These are phyloP conservation scores for Penicillium dipodomyicola DNA, from an alignment of 495 filamentous ascomycete genomes.

Conservation along the genomic window DNA sequence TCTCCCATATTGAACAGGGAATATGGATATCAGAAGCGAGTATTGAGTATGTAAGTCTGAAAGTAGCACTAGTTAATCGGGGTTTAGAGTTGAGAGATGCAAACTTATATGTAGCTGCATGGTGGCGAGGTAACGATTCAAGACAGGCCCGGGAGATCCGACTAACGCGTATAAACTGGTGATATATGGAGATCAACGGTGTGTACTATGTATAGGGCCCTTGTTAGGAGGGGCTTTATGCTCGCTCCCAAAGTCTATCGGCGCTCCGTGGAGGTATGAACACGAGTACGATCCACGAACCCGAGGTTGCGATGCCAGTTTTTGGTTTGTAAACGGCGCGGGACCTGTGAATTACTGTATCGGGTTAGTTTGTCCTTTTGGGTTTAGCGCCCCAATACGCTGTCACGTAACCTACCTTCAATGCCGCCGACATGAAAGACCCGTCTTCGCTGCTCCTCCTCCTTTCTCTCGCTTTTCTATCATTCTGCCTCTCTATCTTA, in stretches of 20 bases:
- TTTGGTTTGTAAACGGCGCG: too few species aligned
- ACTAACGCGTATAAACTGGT: not conserved
- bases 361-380: too few species aligned
- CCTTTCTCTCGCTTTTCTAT: too few species aligned
- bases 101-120: not conserved
- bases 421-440: too few species aligned
- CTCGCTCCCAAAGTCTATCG: not conserved
- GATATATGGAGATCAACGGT: not conserved
- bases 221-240: not conserved
- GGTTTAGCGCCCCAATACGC: too few species aligned
- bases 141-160: not conserved
- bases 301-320: not conserved
- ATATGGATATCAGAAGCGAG: not conserved
- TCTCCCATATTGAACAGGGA: not conserved
- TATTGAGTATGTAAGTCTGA: not conserved
- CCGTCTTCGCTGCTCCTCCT: too few species aligned
- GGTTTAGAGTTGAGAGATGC: not conserved
- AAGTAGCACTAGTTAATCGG: not conserved
- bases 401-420: too few species aligned
- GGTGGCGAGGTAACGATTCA: not conserved
- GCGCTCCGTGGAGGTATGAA: not conserved
- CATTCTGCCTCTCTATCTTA: too few species aligned
- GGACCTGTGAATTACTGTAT: too few species aligned
- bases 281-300: slow-evolving; percentile 18
- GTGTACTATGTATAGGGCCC: not conserved